Base-by-base conservation (phyloP, 2,329 filamentous ascomycete genomes). In the Pseudomassariella vexata region DNA sequence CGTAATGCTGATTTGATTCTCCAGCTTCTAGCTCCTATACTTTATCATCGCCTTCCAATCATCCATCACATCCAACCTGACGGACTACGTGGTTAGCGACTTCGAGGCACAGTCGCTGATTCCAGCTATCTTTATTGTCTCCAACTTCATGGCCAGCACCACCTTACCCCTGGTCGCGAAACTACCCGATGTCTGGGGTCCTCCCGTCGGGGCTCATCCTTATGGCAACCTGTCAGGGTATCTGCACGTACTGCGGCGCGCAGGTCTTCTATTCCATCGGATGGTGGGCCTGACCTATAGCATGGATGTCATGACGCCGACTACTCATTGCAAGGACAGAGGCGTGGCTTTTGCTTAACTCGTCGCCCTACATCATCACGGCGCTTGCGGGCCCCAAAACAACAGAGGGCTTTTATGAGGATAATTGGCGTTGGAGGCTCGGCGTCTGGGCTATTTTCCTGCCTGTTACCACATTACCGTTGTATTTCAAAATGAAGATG, bases 351-450 rank as follows among this genome's bases (percentile, higher is more conserved):
- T 72, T 23, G 72, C 73, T 79, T 37, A 70, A 73, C 4, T 66
- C 67, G 19, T 69, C 76, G 2, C 77, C 78, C 3, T 79, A 76
- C 45, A 68, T 82, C 31, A 65, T 70, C 34, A 79, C 76, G 1
- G 72, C 76, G 3, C 82, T 73, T 30, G 71, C 75, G 3, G 64
- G 71, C 3, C 63, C 61, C 26, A 67, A 32, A 12, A 36, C 75
- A 29, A 69, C 70, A 1, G 56, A 68, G 14, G 53, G 55, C 0
- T 70, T 78, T 40, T 61, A 71, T 29, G 43, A 57, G 8, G 53
- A 65, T 11, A 70, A 63, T 35, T 81, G 73, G 72, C 65, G 73
- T 29, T 82, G 77, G 77, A 76, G 66, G 5, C 80, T 74, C 43
- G 77, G 76, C 22, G 66, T 66, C 37, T 82, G 76, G 55, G 65